Conservation (phyloP, 2,329 filamentous ascomycete species). For the Macrophomina pseudophaseolina region DNA sequence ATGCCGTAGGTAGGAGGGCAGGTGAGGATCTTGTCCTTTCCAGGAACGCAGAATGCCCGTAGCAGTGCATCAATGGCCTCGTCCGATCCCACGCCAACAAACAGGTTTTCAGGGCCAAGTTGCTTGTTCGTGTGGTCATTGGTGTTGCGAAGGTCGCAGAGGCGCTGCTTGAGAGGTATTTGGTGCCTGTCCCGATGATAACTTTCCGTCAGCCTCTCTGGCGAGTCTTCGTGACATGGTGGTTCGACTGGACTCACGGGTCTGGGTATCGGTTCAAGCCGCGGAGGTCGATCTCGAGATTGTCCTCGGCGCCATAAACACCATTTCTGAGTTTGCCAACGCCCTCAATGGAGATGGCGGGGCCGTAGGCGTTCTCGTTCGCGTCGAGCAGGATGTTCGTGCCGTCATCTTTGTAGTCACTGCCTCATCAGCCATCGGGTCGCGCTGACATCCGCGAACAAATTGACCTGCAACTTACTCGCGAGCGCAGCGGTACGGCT, state of each 20-base stretch:
- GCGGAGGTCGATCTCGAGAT: constrained; percentile 73
- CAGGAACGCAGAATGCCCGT: constrained; percentile 89
- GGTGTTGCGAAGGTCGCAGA: constrained; percentile 87
- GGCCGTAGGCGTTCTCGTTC: constrained; percentile 96
- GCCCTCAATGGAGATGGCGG: constrained; percentile 66
- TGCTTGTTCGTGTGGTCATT: constrained; percentile 72
- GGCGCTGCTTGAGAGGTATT: constrained; percentile 78
- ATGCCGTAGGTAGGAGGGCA: constrained; percentile 98
- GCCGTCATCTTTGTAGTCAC: constrained; percentile 98
- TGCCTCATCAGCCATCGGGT: constrained; percentile 49
- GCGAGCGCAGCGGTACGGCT: constrained; percentile 60
- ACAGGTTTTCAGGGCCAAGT: constrained; percentile 81
- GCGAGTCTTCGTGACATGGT: neutral
- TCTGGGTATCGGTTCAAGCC: constrained; percentile 94
- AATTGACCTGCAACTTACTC: constrained; percentile 48
- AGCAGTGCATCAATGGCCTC: constrained; percentile 95
- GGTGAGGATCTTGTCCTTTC: constrained; percentile 85
- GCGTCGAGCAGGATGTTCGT: constrained; percentile 95
- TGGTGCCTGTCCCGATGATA: constrained; percentile 64
- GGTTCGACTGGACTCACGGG: constrained; percentile 57
- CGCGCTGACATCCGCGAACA: constrained; percentile 28
- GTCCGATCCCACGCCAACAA: constrained; percentile 94
- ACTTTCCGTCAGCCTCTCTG: neutral
- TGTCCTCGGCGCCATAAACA: constrained; percentile 42
- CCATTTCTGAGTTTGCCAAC: constrained; percentile 56